Evolutionary conservation across 2,329 filamentous ascomycete genomes (phyloP), one percentile per base, ranked within the genome.

Genomic region (Phyllosticta paracitricarpa): DNA sequence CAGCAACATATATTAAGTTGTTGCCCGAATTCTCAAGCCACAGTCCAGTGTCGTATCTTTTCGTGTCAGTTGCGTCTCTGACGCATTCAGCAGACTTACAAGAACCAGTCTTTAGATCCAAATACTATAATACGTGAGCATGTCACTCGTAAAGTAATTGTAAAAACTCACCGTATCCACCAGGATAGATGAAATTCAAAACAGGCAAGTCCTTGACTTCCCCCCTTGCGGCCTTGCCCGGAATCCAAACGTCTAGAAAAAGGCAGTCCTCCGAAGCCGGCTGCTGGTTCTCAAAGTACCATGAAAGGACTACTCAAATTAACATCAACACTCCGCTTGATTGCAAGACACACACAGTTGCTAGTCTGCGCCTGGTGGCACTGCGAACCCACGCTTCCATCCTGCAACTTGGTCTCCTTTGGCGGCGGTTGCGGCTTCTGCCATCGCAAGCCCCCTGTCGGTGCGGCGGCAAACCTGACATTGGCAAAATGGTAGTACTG

Each of bases 381-480:
- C 12, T 17, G n/a, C 8, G 6, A 17, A 2, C 7, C 67, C 12
- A 74, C 67, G 25, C 68, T 68, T 40, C 81, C 81, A 53, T 71
- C 76, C 55, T 81, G 76, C n/a, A 83, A 70, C 33, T 79, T 74
- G 65, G 81, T 77, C 54, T 70, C 65, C 7, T 69, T 69, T 3
- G 79, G 78, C 9, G 71, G 65, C 24, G 72, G 70, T 2, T 82
- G 81, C 30, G 77, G 75, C 19, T 73, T 73, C 64, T 82, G 40
- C 40, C 40, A 84, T 25, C 82, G 74, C 54, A 82, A 68, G 14
- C 81, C 66, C 9, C 79, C 81, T 2, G 79, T 63, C 1, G 82
- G 82, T 14, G 82, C 77, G 26, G 79, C 78, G 5, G 80, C 82
- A 68, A 79, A 84, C 53, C 81, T 77, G 63, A 84, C 82, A 65